phyloP scores from a whole-genome alignment of 2,329 filamentous ascomycete genomes.

The Pestalotiopsis fici region DNA sequence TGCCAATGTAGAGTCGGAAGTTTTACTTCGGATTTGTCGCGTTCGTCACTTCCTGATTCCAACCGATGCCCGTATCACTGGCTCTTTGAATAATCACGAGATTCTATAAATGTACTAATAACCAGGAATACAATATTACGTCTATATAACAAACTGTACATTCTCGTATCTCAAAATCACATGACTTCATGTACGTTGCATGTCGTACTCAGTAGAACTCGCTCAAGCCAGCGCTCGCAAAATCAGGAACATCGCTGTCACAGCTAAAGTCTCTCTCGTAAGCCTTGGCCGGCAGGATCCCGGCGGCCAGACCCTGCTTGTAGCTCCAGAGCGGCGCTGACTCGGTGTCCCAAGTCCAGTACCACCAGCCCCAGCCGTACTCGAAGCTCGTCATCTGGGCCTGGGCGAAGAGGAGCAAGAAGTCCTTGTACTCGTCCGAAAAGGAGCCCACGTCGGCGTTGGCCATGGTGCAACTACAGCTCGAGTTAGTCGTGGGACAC shows the following conservation, averaged over 20 bases:
- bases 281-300: constrained; percentile 77
- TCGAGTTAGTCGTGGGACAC: constrained; percentile 68
- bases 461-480: constrained; percentile 74
- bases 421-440: constrained; percentile 76
- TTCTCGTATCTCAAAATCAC: neutral
- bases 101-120: neutral
- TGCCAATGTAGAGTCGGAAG: too few species aligned
- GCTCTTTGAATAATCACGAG: too few species aligned
- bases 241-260: constrained; percentile 55
- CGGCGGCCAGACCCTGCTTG: constrained; percentile 73
- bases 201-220: constrained; percentile 36
- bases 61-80: too few species aligned
- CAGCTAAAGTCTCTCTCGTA: constrained; percentile 73
- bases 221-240: constrained; percentile 42
- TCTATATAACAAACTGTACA: neutral
- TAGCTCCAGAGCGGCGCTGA: constrained; percentile 88
- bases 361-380: constrained; percentile 95
- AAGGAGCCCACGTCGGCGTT: constrained; percentile 74
- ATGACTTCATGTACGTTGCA: neutral
- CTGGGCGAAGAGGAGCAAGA: constrained; percentile 86
- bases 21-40: too few species aligned
- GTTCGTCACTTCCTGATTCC: too few species aligned
- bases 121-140: neutral
- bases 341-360: constrained; percentile 98
- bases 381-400: constrained; percentile 97